Percentiles rank a stretch among this genome's conserved stretches.
phyloP scores from a whole-genome alignment of 257 asterid genomes.

The Paulownia fortunei region DNA sequence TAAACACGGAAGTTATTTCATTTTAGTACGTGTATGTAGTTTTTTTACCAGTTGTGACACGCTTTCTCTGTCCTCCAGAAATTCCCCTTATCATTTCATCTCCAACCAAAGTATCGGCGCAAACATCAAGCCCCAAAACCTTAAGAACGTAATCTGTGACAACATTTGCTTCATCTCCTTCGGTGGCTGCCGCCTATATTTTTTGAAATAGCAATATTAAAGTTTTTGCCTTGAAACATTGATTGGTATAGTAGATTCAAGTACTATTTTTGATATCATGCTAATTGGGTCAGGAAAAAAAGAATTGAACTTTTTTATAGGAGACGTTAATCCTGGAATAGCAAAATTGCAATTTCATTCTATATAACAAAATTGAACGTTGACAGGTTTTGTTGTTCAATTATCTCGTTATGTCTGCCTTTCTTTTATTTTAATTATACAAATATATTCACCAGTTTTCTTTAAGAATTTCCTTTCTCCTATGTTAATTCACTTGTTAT shows the following conservation, averaged over 20 bases:
- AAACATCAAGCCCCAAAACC: slow-evolving; percentile 52
- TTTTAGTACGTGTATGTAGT: not conserved
- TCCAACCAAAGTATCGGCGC: slow-evolving; percentile 55
- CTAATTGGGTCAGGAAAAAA: not conserved
- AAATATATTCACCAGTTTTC: too few species aligned
- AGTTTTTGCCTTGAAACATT: not conserved
- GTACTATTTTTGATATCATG: not conserved
- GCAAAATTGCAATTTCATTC: not conserved
- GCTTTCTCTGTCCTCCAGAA: slow-evolving; percentile 57
- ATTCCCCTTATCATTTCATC: slow-evolving; percentile 49
- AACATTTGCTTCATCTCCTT: slow-evolving; percentile 49
- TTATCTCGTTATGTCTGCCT: not conserved
- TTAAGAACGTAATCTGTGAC: slow-evolving; percentile 46
- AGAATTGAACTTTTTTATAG: not conserved
- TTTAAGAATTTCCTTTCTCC: not conserved
- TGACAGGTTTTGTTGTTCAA: too few species aligned
- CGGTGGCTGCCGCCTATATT: slow-evolving; percentile 47
- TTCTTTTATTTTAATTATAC: too few species aligned
- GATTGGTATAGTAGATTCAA: not conserved
- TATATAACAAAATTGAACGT: too few species aligned
- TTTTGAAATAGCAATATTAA: not conserved
- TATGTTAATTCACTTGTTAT: too few species aligned
- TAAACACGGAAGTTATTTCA: not conserved
- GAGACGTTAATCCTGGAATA: not conserved
- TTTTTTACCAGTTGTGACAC: slow-evolving; percentile 49